phyloP scores from a whole-genome alignment of 2,329 filamentous ascomycete species.

The Fusarium sp. region DNA sequence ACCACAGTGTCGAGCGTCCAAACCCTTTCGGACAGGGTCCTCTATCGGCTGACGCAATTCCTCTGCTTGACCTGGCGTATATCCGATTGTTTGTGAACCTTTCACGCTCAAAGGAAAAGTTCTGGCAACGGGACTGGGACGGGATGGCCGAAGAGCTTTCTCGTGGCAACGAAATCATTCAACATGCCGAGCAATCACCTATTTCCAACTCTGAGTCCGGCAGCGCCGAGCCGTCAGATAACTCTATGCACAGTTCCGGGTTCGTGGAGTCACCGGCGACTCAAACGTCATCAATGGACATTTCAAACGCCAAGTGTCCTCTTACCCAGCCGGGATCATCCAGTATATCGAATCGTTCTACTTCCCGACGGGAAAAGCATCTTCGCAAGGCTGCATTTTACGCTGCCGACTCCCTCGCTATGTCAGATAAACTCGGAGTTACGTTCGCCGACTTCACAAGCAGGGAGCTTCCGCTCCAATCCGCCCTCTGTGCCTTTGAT shows the following conservation, averaged over 20 bases:
- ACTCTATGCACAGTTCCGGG: slow-evolving; percentile 58
- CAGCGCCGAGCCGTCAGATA: slow-evolving; percentile 59
- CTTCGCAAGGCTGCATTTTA: slow-evolving; percentile 95
- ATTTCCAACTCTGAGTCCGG: slow-evolving; percentile 59
- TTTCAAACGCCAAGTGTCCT: slow-evolving; percentile 54
- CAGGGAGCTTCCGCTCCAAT: slow-evolving; percentile 87
- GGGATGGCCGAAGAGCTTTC: slow-evolving; percentile 89
- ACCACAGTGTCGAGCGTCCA: slow-evolving; percentile 84
- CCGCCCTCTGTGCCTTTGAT: slow-evolving; percentile 91
- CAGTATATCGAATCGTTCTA: slow-evolving; percentile 54
- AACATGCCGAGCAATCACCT: slow-evolving; percentile 74
- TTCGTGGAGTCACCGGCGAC: slow-evolving; percentile 64
- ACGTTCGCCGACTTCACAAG: slow-evolving; percentile 87
- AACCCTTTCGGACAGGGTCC: slow-evolving; percentile 86
- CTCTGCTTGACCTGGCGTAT: slow-evolving; percentile 90
- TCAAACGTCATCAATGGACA: slow-evolving; percentile 61
- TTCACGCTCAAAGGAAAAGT: slow-evolving; percentile 89
- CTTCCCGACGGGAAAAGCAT: slow-evolving; percentile 83
- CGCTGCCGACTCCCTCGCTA: slow-evolving; percentile 88
- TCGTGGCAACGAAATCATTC: slow-evolving; percentile 77
- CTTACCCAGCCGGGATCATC: slow-evolving; percentile 40
- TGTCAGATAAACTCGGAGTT: slow-evolving; percentile 86
- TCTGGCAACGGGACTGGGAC: slow-evolving; percentile 94
- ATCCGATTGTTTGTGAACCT: slow-evolving; percentile 93
- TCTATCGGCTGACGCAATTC: slow-evolving; percentile 89